Conservation (phyloP, 1,284 basidiomycete genomes). For the Microbotryum scabiosae region DNA sequence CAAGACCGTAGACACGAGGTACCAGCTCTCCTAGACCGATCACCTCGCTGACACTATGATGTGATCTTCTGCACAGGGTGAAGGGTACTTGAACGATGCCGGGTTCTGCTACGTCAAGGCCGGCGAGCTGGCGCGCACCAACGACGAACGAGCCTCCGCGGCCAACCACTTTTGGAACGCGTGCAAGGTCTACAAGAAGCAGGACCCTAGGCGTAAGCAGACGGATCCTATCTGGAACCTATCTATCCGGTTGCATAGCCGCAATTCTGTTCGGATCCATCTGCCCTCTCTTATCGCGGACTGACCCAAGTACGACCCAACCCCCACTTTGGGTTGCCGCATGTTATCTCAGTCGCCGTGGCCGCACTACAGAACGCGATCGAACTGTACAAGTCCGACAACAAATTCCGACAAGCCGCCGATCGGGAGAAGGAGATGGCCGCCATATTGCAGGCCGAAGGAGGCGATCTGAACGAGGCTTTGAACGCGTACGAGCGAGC, state of each 20-base stretch:
- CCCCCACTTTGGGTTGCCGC: neutral
- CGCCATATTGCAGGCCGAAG: constrained; percentile 73
- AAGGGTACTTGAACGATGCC: constrained; percentile 38
- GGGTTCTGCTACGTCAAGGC: constrained; percentile 48
- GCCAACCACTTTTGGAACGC: constrained; percentile 96
- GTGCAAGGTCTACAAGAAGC: constrained; percentile 84
- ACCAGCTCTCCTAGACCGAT: constrained; percentile 60
- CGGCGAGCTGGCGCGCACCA: constrained; percentile 80
- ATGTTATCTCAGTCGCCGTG: constrained; percentile 63
- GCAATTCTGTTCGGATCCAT: neutral
- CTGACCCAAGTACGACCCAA: neutral
- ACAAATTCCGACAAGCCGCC: constrained; percentile 93
- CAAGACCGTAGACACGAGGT: constrained; percentile 80
- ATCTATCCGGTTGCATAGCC: neutral
- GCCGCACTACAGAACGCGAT: constrained; percentile 82
- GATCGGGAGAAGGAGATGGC: constrained; percentile 85
- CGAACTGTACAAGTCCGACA: constrained; percentile 68
- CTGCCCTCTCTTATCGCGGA: neutral
- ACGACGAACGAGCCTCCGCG: constrained; percentile 80
- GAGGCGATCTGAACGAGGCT: constrained; percentile 63
- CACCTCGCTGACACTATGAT: constrained; percentile 24
- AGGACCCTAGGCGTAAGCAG: constrained; percentile 65
- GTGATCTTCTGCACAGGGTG: constrained; percentile 39
- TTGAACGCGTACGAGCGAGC: constrained; percentile 87
- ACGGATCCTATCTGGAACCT: neutral